These are phyloP conservation scores for Cyberlindnera japonica DNA, from an alignment of 805 yeast species.

Conservation along the genomic window DNA sequence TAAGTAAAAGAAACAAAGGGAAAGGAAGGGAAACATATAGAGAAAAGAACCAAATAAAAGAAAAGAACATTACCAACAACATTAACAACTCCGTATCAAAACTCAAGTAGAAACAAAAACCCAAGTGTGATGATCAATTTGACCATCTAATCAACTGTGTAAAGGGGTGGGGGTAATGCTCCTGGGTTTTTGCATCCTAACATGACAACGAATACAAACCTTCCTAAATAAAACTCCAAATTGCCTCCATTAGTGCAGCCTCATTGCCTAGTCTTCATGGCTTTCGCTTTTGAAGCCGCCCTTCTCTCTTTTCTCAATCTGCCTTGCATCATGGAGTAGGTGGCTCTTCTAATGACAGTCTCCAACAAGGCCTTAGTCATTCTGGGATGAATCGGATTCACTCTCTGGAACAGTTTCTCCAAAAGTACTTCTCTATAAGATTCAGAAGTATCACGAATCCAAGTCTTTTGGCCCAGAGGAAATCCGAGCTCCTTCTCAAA, in stretches of 20 bases:
- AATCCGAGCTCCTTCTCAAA: conserved; percentile 60
- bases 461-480: conserved; percentile 71
- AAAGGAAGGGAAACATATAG: too few relatives aligned
- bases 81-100: too few relatives aligned
- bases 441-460: conserved; percentile 76
- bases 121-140: too few relatives aligned
- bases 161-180: too few relatives aligned
- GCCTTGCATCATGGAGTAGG: conserved; percentile 77
- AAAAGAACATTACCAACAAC: too few relatives aligned
- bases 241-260: too few relatives aligned
- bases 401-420: conserved; percentile 41
- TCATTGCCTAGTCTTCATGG: too few relatives aligned
- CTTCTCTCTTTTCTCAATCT: conserved; percentile 67
- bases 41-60: too few relatives aligned
- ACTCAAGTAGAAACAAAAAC: too few relatives aligned
- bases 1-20: too few relatives aligned
- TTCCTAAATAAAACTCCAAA: not conserved
- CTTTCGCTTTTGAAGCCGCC: conserved; percentile 34
- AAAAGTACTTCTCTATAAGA: conserved; percentile 47
- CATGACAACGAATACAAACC: not conserved
- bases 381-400: conserved; percentile 18
- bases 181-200: too few relatives aligned
- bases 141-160: too few relatives aligned
- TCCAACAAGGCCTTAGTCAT: conserved; percentile 45
- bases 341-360: conserved; percentile 74